phyloP scores from a whole-genome alignment of 2,329 filamentous ascomycete genomes.

The Colletotrichum filicis region DNA sequence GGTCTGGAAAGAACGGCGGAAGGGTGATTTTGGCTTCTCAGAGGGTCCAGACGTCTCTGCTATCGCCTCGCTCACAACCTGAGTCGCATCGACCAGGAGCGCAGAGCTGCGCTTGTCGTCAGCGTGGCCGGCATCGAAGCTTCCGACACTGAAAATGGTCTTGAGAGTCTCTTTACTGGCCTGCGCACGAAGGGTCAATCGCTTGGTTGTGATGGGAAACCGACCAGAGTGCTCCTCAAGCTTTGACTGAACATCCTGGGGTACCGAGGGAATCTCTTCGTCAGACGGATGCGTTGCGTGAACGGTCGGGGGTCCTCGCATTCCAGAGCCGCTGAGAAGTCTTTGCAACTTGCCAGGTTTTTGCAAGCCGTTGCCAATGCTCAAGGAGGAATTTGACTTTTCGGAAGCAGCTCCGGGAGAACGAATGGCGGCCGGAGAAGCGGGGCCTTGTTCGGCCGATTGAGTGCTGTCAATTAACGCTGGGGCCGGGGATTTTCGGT shows the following conservation, averaged over 20 bases:
- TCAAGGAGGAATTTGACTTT: slow-evolving; percentile 44
- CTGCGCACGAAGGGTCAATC: slow-evolving; percentile 49
- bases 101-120: background rate
- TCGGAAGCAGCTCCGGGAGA: slow-evolving; percentile 45
- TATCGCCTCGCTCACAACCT: slow-evolving; percentile 2
- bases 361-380: slow-evolving; percentile 44
- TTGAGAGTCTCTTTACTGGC: slow-evolving; percentile 60
- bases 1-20: slow-evolving; percentile 32
- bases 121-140: slow-evolving; percentile 45
- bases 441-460: slow-evolving; percentile 30
- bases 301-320: slow-evolving; percentile 43
- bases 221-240: slow-evolving; percentile 46
- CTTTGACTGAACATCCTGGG: slow-evolving; percentile 48
- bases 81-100: background rate
- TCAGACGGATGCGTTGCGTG: slow-evolving; percentile 47
- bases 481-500: slow-evolving; percentile 37
- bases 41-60: background rate
- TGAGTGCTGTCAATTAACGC: slow-evolving; percentile 37
- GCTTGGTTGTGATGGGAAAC: slow-evolving; percentile 49
- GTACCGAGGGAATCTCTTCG: slow-evolving; percentile 48
- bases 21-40: slow-evolving; percentile 13
- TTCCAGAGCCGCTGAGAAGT: slow-evolving; percentile 47
- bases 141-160: slow-evolving; percentile 63
- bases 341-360: slow-evolving; percentile 48
- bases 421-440: slow-evolving; percentile 39